Conservation (phyloP, 768 basidiomycete genomes). For the Macrolepiota fuliginosa region DNA sequence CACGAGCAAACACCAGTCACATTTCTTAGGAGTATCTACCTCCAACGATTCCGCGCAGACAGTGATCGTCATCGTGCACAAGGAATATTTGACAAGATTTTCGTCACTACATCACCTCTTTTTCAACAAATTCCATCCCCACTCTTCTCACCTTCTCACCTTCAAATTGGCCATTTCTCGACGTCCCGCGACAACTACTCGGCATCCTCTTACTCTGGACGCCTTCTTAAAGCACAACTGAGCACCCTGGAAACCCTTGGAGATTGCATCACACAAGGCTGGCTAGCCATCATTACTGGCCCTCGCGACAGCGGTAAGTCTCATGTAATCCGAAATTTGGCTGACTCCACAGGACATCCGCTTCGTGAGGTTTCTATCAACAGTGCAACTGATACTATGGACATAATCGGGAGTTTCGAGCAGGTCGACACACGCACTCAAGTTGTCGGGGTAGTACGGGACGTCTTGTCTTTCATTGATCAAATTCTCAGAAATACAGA, state of each 20-base stretch:
- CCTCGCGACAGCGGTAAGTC: slow-evolving; percentile 77
- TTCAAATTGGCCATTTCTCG: slow-evolving; percentile 69
- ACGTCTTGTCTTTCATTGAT: slow-evolving; percentile 38
- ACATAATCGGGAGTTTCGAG: slow-evolving; percentile 95
- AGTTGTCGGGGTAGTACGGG: slow-evolving; percentile 33
- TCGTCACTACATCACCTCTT: slow-evolving; percentile 28
- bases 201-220: slow-evolving; percentile 37
- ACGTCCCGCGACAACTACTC: slow-evolving; percentile 33
- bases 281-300: slow-evolving; percentile 90
- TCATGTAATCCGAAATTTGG: slow-evolving; percentile 63
- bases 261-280: slow-evolving; percentile 68
- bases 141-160: slow-evolving; percentile 41
- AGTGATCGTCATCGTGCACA: slow-evolving; percentile 59
- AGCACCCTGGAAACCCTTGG: slow-evolving; percentile 72
- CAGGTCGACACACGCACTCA: slow-evolving; percentile 67
- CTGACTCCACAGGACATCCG: slow-evolving; percentile 63
- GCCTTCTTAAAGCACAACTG: slow-evolving; percentile 61
- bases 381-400: slow-evolving; percentile 87
- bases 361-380: slow-evolving; percentile 79
- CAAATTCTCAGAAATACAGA: slow-evolving; percentile 27
- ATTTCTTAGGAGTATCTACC: slow-evolving; percentile 71
- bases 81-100: slow-evolving; percentile 52
- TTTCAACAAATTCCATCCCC: slow-evolving; percentile 29
- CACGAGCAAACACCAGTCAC: slow-evolving; percentile 49
- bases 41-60: slow-evolving; percentile 80